phyloP scores from a whole-genome alignment of 1,284 basidiomycete species.

The Pyrrhoderma lamaoense region DNA sequence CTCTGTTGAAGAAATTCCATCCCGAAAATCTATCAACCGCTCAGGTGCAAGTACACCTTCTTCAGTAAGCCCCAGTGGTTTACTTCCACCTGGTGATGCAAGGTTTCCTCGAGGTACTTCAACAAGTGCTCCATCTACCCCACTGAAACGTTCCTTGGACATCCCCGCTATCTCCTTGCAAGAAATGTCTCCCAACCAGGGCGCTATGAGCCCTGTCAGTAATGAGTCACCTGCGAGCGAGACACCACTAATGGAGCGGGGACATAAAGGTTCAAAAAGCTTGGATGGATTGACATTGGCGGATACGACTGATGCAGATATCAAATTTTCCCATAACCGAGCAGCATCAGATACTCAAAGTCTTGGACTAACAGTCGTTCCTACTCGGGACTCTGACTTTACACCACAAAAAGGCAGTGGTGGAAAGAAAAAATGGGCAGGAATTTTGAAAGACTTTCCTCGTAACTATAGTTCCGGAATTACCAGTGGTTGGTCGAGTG shows the following conservation, averaged over 20 bases:
- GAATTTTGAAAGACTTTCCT: conserved; percentile 28
- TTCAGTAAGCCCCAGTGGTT: no score
- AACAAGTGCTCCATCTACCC: conserved; percentile 11
- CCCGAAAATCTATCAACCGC: no score
- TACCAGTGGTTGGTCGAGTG: conserved; percentile 21
- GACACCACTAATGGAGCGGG: background rate
- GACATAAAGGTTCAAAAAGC: conserved; percentile 13
- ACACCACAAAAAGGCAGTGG: conserved; percentile 17
- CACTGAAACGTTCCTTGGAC: background rate
- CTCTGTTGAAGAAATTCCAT: conserved; percentile 22
- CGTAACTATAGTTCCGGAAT: conserved; percentile 20
- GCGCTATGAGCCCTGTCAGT: background rate
- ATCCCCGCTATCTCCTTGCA: background rate
- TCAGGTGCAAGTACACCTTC: no score
- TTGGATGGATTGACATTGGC: background rate
- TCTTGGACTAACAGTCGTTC: conserved; percentile 2
- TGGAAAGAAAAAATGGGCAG: conserved; percentile 26
- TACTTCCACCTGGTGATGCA: no score
- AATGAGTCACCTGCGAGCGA: background rate
- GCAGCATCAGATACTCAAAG: background rate
- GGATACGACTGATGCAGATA: background rate
- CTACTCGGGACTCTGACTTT: conserved; percentile 1
- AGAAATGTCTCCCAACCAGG: background rate
- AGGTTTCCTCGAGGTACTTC: no score
- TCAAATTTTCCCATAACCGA: background rate